These are phyloP conservation scores for Rubroshorea leprosula DNA, from an alignment of 345 rosid species.

Conservation along the genomic window DNA sequence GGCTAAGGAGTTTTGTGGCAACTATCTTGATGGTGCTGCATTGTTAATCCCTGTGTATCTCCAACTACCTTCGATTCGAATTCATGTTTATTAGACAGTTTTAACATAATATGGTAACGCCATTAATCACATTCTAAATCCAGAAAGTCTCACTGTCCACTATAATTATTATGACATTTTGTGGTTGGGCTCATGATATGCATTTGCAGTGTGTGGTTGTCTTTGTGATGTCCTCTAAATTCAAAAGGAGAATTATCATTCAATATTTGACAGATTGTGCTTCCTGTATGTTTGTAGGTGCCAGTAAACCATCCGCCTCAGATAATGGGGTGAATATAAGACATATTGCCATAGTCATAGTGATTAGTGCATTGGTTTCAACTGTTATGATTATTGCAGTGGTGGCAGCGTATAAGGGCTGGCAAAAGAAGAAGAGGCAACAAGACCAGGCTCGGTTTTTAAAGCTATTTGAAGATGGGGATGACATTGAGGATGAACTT, in stretches of 20 bases:
- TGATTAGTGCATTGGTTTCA: conserved; percentile 34
- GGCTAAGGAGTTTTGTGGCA: too few species aligned
- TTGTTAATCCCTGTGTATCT: background rate
- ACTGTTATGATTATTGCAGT: conserved; percentile 30
- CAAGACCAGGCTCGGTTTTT: conserved; percentile 88
- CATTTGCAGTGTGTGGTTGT: background rate
- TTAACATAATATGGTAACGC: too few species aligned
- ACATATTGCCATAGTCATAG: conserved; percentile 41
- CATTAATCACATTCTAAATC: too few species aligned
- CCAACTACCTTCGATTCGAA: background rate
- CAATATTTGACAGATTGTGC: background rate
- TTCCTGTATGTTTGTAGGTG: conserved; percentile 27
- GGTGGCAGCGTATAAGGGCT: conserved; percentile 42
- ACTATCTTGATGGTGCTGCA: too few species aligned
- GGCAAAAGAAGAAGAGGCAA: conserved; percentile 71
- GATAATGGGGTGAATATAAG: conserved; percentile 22
- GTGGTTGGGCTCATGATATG: background rate
- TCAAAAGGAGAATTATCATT: background rate
- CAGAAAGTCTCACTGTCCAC: too few species aligned
- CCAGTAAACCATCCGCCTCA: conserved; percentile 16
- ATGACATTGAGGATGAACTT: conserved; percentile 78
- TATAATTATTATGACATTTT: too few species aligned
- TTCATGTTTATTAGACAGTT: too few species aligned
- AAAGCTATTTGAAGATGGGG: conserved; percentile 86
- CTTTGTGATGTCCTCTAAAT: background rate